Base-by-base conservation (phyloP, 495 filamentous ascomycete genomes). In the Wilcoxina mikolae region DNA sequence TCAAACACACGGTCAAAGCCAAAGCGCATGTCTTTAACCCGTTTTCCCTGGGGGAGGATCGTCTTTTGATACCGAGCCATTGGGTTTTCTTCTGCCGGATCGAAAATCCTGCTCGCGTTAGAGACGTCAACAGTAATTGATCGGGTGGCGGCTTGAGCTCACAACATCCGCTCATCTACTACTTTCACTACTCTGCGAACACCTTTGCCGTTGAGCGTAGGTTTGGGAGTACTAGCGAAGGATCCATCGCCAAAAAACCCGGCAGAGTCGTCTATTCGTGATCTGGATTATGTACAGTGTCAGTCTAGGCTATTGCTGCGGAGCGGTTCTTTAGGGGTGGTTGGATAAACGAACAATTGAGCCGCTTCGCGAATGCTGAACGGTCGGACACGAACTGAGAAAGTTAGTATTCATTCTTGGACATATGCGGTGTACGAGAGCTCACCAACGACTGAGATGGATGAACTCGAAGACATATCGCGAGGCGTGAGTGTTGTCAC, bases 11-110 rank as follows among this genome's bases (percentile, higher is more conserved):
- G 76, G 69, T 99, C 91, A 70, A 99, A 99, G 43, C 79, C 88
- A 62, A 99, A 99, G 3, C 89, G 89, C 68, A 95, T 90, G 65
- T 99, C 91, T 68, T 99, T 99, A 61, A 94, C 85, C 56, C 90
- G 81, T 66, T 94, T 96, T 44, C 89, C 87, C 50, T 80, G 74
- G 5, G 88, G 83, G 0, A 91, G 79, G 15, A 93, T 81, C 24
- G 82, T 84, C 68, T 79, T 78, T 27, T 86, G 84, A 68, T 94
- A 94, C 58, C 82, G 83, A 52, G 93, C 85, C n/a, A 96, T 80
- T 1, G 91, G 85, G 63, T 83, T 94, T 64, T 96, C 93, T 68
- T 99, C 91, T 4, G 91, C 91, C 10, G 91, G 91, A 64, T 99
- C 91, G 69, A 99, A 99, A 23, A 99, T 80, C 57, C 91, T 98